Evolutionary conservation across 2,329 filamentous ascomycete species (phyloP).

Genomic region (Colletotrichum viniferum): DNA sequence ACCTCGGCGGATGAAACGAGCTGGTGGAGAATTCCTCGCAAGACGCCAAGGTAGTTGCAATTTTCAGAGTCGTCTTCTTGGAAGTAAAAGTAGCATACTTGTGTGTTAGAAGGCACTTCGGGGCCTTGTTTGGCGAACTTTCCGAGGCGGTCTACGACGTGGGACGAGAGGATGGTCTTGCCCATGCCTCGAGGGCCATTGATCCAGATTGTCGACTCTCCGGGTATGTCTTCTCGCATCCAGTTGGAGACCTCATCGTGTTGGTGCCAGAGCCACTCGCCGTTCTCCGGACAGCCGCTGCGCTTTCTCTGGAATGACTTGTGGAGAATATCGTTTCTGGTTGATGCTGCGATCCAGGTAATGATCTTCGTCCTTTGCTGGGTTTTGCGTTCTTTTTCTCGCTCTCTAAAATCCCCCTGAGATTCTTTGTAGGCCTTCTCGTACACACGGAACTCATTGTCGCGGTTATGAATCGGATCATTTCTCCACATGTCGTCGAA

Average conservation of each 20-base stretch:
- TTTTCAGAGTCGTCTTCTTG: constrained; percentile 32
- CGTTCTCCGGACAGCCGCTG: not conserved
- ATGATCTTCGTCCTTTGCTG: too few relatives aligned
- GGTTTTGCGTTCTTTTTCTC: too few relatives aligned
- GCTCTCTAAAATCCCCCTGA: too few relatives aligned
- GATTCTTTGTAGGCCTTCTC: too few relatives aligned
- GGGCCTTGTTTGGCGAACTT: not conserved
- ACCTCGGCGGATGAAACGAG: constrained; percentile 23
- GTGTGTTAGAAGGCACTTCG: constrained; percentile 7
- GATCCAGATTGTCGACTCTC: constrained; percentile 33
- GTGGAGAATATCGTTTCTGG: too few relatives aligned
- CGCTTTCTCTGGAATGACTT: not conserved
- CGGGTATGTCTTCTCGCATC: constrained; percentile 18
- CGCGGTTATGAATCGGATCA: too few relatives aligned
- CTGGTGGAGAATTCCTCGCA: constrained; percentile 36
- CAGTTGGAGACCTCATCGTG: constrained; percentile 8
- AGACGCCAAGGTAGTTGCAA: constrained; percentile 31
- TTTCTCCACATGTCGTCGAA: too few relatives aligned
- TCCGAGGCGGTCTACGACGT: constrained; percentile 36
- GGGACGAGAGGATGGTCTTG: constrained; percentile 46
- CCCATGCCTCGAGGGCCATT: constrained; percentile 38
- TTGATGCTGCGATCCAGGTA: too few relatives aligned
- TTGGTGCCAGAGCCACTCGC: constrained; percentile 4
- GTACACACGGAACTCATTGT: too few relatives aligned
- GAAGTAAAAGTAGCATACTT: constrained; percentile 45